Conservation (phyloP, 83 land plant genomes). For the Isoetes engelmannii region DNA sequence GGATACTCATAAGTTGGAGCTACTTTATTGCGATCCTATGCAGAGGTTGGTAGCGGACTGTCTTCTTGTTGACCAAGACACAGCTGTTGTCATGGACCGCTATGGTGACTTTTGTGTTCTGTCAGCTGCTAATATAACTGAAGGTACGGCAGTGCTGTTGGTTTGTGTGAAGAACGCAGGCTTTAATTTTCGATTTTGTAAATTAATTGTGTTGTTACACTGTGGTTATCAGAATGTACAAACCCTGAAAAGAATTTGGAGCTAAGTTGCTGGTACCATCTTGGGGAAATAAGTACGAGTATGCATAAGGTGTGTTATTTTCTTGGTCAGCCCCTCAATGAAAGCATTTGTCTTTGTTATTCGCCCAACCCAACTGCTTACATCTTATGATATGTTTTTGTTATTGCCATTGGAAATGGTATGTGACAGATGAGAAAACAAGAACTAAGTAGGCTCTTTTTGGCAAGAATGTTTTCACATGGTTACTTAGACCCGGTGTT, state of each 20-base stretch:
- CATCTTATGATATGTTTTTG: not conserved
- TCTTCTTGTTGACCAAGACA: constrained; percentile 61
- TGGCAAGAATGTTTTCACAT: not conserved
- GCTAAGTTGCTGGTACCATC: constrained; percentile 65
- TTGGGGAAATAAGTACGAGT: constrained; percentile 83
- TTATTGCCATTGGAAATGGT: not conserved
- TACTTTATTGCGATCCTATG: constrained; percentile 65
- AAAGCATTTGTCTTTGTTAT: too few species aligned
- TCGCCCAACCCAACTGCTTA: not conserved
- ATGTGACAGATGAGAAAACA: not conserved
- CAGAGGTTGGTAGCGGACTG: constrained; percentile 89
- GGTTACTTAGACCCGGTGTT: not conserved
- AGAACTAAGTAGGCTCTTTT: not conserved
- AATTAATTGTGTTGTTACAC: not conserved
- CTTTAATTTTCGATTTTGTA: not conserved
- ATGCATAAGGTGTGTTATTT: constrained; percentile 58
- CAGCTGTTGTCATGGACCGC: constrained; percentile 85
- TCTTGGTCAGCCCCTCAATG: not conserved
- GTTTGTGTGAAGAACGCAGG: not conserved
- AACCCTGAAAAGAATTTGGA: constrained; percentile 77
- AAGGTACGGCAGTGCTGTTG: constrained; percentile 36
- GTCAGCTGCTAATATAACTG: constrained; percentile 42
- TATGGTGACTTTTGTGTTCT: constrained; percentile 66
- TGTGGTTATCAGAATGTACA: constrained; percentile 43
- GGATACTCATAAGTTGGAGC: constrained; percentile 69